phyloP scores from a whole-genome alignment of 441 rosid species.

The Biscutella laevigata region DNA sequence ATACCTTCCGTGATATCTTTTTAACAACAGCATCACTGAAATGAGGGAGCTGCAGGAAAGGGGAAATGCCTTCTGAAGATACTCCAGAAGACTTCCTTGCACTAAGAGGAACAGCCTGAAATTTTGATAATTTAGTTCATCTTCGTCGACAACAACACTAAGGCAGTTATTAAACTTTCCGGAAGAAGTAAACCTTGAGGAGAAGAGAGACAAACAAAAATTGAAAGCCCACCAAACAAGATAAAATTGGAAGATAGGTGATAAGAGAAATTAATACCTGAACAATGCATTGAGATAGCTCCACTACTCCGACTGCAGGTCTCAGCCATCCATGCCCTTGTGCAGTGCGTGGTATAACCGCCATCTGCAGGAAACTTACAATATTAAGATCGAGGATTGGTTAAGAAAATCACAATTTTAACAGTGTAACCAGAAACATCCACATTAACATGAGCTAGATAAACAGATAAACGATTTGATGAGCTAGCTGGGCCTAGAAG shows the following conservation, averaged over 20 bases:
- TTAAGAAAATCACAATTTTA: slow-evolving; percentile 4
- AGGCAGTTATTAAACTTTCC: neutral
- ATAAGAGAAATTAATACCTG: slow-evolving; percentile 44
- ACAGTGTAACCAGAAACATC: neutral
- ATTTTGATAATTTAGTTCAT: slow-evolving; percentile 13
- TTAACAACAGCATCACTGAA: slow-evolving; percentile 67
- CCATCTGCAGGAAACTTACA: slow-evolving; percentile 55
- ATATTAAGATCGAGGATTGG: slow-evolving; percentile 8
- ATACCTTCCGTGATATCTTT: slow-evolving; percentile 87
- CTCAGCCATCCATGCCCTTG: slow-evolving; percentile 99
- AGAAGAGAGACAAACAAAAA: neutral
- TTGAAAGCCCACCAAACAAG: neutral
- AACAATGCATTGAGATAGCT: slow-evolving; percentile 88
- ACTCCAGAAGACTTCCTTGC: slow-evolving; percentile 82
- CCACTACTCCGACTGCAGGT: slow-evolving; percentile 88
- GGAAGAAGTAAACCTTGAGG: neutral
- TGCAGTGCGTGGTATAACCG: slow-evolving; percentile 73
- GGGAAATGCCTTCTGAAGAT: slow-evolving; percentile 75
- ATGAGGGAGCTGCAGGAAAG: slow-evolving; percentile 92
- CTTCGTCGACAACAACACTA: slow-evolving; percentile 5
- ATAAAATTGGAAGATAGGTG: slow-evolving; percentile 1
- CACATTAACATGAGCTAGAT: neutral
- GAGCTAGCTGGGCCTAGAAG: slow-evolving; percentile 1
- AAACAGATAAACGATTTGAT: neutral
- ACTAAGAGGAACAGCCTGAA: slow-evolving; percentile 94